These are phyloP conservation scores for Blastobotrys capitulatus DNA, from an alignment of 1,139 yeast species.

Conservation along the genomic window DNA sequence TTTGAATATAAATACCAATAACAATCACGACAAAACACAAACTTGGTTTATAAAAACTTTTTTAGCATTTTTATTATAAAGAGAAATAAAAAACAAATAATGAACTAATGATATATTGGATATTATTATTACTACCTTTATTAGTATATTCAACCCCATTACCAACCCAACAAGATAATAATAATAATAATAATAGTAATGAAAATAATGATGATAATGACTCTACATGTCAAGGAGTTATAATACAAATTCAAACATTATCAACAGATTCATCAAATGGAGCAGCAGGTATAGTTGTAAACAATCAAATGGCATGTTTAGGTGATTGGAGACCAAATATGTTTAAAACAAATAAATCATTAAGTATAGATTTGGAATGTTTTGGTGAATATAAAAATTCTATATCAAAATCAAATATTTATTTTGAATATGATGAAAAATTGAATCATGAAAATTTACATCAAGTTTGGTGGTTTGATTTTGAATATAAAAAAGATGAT, in stretches of 20 bases:
- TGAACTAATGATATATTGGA: no score
- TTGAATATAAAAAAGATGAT: neutral
- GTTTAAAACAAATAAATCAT: neutral
- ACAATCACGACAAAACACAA: no score
- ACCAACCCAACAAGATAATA: no score
- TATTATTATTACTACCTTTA: no score
- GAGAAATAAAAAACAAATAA: no score
- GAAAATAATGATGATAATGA: no score
- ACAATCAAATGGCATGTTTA: neutral
- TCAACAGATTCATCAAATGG: neutral
- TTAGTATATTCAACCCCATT: no score
- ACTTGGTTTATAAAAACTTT: no score
- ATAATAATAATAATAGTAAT: no score
- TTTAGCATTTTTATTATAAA: no score
- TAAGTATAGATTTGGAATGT: neutral
- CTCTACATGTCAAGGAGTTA: neutral
- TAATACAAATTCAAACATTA: constrained; percentile 3
- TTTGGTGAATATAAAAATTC: neutral
- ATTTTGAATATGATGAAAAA: neutral
- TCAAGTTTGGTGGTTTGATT: neutral
- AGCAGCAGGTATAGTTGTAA: neutral
- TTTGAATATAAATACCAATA: no score
- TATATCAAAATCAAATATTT: neutral
- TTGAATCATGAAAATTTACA: no score
- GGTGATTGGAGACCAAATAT: constrained; percentile 1